phyloP scores from a whole-genome alignment of 345 rosid genomes.

The Eucalyptus coolabah region DNA sequence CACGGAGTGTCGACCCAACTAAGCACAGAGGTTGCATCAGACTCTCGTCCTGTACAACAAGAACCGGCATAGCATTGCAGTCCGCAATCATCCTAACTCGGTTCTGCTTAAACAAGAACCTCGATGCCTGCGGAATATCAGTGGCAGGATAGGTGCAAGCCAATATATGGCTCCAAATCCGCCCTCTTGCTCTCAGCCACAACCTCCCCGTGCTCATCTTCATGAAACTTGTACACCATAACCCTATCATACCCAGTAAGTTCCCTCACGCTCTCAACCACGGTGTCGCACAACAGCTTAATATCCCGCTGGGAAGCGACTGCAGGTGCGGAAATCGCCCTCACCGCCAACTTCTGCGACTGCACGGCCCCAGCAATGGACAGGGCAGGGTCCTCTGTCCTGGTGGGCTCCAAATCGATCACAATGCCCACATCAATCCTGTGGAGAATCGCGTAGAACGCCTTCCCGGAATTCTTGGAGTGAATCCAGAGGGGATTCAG shows the following conservation, averaged over 20 bases:
- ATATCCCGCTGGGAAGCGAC: conserved; percentile 95
- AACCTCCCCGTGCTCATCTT: conserved; percentile 99
- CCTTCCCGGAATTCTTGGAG: conserved; percentile 69
- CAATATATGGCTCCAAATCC: conserved; percentile 85
- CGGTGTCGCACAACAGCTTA: conserved; percentile 79
- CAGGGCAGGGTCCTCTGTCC: conserved; percentile 88
- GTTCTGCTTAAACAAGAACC: conserved; percentile 92
- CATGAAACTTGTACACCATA: conserved; percentile 97
- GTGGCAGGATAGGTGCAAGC: conserved; percentile 96
- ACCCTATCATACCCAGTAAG: conserved; percentile 93
- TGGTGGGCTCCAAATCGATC: conserved; percentile 93
- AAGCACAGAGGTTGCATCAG: conserved; percentile 82
- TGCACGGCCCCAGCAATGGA: conserved; percentile 98
- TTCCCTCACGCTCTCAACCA: conserved; percentile 78
- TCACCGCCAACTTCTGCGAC: conserved; percentile 89
- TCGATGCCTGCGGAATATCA: conserved; percentile 93
- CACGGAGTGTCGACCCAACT: conserved; percentile 96
- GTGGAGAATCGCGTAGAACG: conserved; percentile 86
- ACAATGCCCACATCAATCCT: conserved; percentile 94
- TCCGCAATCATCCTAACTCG: conserved; percentile 96
- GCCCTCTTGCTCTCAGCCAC: conserved; percentile 78
- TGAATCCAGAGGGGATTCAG: conserved; percentile 90
- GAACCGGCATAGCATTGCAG: conserved; percentile 57
- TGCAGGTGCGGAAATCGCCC: conserved; percentile 86
- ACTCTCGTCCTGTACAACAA: conserved; percentile 61